Conservation (phyloP, 108 stramenopile species). For the Schizochytrium sp. region DNA sequence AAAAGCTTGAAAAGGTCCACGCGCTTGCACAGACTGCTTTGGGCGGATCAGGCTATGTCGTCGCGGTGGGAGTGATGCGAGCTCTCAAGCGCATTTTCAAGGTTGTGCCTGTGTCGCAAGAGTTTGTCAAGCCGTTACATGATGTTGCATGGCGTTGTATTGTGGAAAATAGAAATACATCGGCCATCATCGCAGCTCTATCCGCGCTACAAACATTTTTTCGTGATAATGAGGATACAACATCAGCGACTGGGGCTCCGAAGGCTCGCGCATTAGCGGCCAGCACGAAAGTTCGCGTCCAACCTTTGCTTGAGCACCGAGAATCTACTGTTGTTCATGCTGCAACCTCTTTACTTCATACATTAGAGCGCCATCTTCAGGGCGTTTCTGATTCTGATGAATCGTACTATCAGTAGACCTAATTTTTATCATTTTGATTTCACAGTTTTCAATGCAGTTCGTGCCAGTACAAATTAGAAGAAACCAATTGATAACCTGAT, state of each 20-base stretch:
- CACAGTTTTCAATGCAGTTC: no score
- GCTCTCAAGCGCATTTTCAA: conserved; percentile 22
- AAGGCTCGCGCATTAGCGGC: background rate
- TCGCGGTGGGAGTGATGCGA: conserved; percentile 44
- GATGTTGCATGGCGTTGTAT: conserved; percentile 50
- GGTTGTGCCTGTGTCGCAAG: background rate
- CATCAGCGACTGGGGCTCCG: background rate
- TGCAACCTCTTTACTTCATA: background rate
- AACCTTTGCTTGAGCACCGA: conserved; percentile 47
- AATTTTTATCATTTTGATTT: no score
- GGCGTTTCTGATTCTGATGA: background rate
- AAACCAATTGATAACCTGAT: no score
- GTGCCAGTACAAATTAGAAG: no score
- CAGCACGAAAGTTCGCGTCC: background rate
- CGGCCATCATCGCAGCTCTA: conserved; percentile 40
- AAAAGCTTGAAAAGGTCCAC: background rate
- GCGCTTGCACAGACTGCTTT: conserved; percentile 21
- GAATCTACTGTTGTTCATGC: conserved; percentile 42
- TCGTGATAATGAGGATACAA: background rate
- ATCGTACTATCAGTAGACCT: no score
- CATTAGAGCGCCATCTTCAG: background rate
- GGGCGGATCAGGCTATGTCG: conserved; percentile 49
- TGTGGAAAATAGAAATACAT: conserved; percentile 31
- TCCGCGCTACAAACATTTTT: conserved; percentile 47
- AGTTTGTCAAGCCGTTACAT: conserved; percentile 17